Conservation (phyloP, 768 basidiomycete species). For the Nevesoporus exiguus region DNA sequence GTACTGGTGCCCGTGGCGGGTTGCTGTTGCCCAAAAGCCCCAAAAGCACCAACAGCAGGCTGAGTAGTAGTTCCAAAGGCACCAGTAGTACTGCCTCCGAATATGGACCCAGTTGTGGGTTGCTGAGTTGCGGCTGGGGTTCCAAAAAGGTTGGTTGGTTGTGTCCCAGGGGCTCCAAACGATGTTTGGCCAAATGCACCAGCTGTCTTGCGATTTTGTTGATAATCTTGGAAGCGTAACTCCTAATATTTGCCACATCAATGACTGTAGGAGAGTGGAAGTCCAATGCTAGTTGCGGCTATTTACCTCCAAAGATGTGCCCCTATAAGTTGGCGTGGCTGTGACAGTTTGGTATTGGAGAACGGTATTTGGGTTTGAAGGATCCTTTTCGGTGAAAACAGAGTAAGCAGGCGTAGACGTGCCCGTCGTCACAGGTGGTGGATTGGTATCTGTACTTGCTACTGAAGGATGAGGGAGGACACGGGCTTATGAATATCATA, state of each 20-base stretch:
- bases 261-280: background rate
- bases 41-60: slow-evolving; percentile 28
- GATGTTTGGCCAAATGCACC: slow-evolving; percentile 54
- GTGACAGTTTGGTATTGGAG: slow-evolving; percentile 81
- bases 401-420: slow-evolving; percentile 63
- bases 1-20: slow-evolving; percentile 30
- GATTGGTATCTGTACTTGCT: slow-evolving; percentile 36
- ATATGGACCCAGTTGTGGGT: slow-evolving; percentile 30
- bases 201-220: slow-evolving; percentile 69
- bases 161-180: slow-evolving; percentile 24
- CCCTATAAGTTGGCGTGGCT: slow-evolving; percentile 73
- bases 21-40: slow-evolving; percentile 36
- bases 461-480: slow-evolving; percentile 10
- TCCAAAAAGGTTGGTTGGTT: slow-evolving; percentile 28
- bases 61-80: slow-evolving; percentile 28
- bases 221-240: slow-evolving; percentile 72
- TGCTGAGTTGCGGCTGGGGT: slow-evolving; percentile 26
- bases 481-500: slow-evolving; percentile 1
- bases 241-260: slow-evolving; percentile 45
- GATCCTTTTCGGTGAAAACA: slow-evolving; percentile 64
- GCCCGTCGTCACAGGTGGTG: slow-evolving; percentile 64
- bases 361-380: slow-evolving; percentile 38
- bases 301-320: slow-evolving; percentile 72
- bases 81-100: slow-evolving; percentile 22
- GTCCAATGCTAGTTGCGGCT: slow-evolving; percentile 4